These are phyloP conservation scores for Canavalia gladiata DNA, from an alignment of 306 rosid species.

Conservation along the genomic window DNA sequence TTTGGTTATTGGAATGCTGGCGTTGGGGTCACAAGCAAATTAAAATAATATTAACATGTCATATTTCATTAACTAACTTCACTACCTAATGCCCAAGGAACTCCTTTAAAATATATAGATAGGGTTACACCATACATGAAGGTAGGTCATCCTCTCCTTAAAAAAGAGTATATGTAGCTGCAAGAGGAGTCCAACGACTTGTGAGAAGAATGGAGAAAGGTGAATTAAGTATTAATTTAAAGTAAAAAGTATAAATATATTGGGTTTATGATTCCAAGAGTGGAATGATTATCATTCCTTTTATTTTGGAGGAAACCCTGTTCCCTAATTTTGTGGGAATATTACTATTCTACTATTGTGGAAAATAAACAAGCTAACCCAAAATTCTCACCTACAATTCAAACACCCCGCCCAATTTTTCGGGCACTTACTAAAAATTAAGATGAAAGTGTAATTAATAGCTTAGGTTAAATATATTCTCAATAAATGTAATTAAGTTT, in stretches of 20 bases:
- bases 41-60: conserved; percentile 7
- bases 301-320: conserved; percentile 15
- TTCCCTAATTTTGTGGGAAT: conserved; percentile 26
- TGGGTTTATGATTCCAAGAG: background rate
- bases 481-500: too few relatives aligned
- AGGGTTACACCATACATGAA: conserved; percentile 4
- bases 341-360: background rate
- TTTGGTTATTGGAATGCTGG: conserved; percentile 61
- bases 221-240: background rate
- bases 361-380: background rate
- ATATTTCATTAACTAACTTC: conserved; percentile 7
- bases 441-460: background rate
- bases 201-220: background rate
- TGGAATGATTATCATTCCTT: conserved; percentile 6
- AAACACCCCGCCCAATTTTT: background rate
- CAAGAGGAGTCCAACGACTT: background rate
- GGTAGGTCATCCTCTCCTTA: conserved; percentile 9
- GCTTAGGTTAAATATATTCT: too few relatives aligned
- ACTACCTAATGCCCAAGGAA: conserved; percentile 32
- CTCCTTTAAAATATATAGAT: background rate
- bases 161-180: background rate
- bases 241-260: background rate
- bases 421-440: background rate
- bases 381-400: background rate
- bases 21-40: conserved; percentile 44